Base-by-base conservation (phyloP, 1,139 yeast genomes). In the Yarrowia galli region DNA sequence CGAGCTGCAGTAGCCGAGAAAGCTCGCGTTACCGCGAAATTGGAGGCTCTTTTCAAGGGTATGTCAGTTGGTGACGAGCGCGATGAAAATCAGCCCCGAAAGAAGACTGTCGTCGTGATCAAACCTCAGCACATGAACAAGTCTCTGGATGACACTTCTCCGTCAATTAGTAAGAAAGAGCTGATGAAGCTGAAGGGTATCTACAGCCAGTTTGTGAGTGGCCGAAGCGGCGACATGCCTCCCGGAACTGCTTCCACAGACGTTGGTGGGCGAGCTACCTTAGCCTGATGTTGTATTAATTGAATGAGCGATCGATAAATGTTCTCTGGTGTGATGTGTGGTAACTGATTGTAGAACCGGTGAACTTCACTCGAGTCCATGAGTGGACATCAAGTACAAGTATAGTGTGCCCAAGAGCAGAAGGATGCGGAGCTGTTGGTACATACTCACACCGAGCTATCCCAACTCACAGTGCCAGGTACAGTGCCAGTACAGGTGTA, bases 171-270 rank as follows among this genome's bases (percentile, higher is more conserved):
- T 0, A 78, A 81, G 0, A 84, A 87, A 22, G 98, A 95, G 74
- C 84, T 85, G 72, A 72, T 73, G 15, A 91, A 92, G 74, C 83
- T 93, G 66, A 79, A 81, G 35, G 79, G 76, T 0, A 89, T 95
- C 60, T 95, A 95, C 76, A 77, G 82, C 45, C 87, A 89, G 75
- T 95, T 95, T 76, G 86, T 89, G 18, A 84, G 88, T 38, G 95
- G 87, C 40, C 80, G 98, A 61, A 93, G 90, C 70, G 98, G 97
- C 0, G 89, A 89, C 69, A 87, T 93, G 92, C 97, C 96, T 1
- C 88, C 87, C 72, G 98, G 98, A 0, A 84, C 87, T 43, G 87
- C 95, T 4, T 88, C 97, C 72, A 88, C 83, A 63, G 96, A 91
- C 68, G 85, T 92, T 36, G 98, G 98, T 1, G 97, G 93, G 1